Evolutionary conservation across 805 yeast species (phyloP).

Genomic region (Yamadazyma tumulicola): DNA sequence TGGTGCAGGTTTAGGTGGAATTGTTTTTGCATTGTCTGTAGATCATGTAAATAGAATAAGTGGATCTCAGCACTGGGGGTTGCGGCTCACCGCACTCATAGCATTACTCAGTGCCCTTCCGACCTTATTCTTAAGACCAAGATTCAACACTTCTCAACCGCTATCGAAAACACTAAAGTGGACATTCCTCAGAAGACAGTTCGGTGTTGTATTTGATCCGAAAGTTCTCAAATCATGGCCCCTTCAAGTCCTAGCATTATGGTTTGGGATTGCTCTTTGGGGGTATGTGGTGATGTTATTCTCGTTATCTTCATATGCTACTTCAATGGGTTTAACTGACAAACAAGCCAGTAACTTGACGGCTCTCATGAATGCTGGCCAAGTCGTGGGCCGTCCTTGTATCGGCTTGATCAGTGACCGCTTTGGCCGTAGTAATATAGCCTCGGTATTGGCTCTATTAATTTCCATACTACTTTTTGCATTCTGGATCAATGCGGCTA

Average conservation of each 20-base stretch:
- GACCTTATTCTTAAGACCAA: conserved; percentile 41
- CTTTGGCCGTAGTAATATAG: conserved; percentile 44
- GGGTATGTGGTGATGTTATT: conserved; percentile 36
- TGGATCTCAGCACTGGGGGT: conserved; percentile 44
- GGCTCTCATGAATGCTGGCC: conserved; percentile 38
- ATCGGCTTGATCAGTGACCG: conserved; percentile 47
- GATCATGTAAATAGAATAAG: conserved; percentile 36
- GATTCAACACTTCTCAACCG: conserved; percentile 28
- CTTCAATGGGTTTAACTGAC: conserved; percentile 41
- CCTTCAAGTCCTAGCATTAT: conserved; percentile 21
- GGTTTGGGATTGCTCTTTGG: conserved; percentile 36
- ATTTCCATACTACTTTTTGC: conserved; percentile 27
- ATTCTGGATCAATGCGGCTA: conserved; percentile 36
- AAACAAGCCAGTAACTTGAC: conserved; percentile 31
- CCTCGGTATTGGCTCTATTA: conserved; percentile 17
- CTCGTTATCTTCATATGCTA: conserved; percentile 37
- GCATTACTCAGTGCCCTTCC: conserved; percentile 33
- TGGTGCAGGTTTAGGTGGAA: conserved; percentile 54
- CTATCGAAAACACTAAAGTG: conserved; percentile 20
- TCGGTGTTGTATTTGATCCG: conserved; percentile 34
- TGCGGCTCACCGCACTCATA: conserved; percentile 36
- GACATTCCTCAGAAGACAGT: conserved; percentile 17
- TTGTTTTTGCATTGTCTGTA: conserved; percentile 43
- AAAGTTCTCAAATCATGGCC: conserved; percentile 23
- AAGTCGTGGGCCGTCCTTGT: conserved; percentile 48